phyloP scores from a whole-genome alignment of 2,329 filamentous ascomycete species.

The Aspergillus awamori region DNA sequence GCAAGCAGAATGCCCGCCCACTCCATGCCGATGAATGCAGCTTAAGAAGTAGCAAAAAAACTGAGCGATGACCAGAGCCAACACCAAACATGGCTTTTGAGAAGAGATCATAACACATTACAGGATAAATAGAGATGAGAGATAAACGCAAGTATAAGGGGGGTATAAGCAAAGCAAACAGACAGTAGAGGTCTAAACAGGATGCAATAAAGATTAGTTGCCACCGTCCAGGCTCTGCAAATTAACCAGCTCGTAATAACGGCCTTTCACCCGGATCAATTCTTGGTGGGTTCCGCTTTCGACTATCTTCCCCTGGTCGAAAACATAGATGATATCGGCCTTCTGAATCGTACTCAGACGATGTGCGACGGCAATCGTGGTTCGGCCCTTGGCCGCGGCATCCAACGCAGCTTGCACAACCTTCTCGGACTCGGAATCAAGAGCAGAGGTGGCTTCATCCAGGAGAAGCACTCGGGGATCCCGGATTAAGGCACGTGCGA shows the following conservation, averaged over 20 bases:
- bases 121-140: neutral
- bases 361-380: conserved; percentile 93
- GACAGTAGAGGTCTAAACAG: conserved; percentile 8
- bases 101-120: conserved; percentile 3
- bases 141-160: conserved; percentile 3
- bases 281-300: conserved; percentile 81
- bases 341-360: conserved; percentile 90
- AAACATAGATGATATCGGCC: conserved; percentile 94
- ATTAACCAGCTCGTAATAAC: conserved; percentile 78
- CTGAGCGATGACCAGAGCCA: neutral
- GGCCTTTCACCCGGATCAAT: conserved; percentile 68
- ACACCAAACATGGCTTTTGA: neutral
- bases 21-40: neutral
- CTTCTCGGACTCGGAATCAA: conserved; percentile 55
- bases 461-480: conserved; percentile 84
- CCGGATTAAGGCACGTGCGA: conserved; percentile 87
- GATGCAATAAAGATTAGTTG: conserved; percentile 23
- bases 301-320: conserved; percentile 83
- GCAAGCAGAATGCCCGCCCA: conserved; percentile 2
- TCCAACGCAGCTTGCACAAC: conserved; percentile 72
- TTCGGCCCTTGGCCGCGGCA: conserved; percentile 78
- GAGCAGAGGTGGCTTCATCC: conserved; percentile 70
- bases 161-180: conserved; percentile 1
- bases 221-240: conserved; percentile 74
- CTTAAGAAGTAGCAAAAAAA: neutral